phyloP scores from a whole-genome alignment of 345 rosid species.

The Corymbia maculata region DNA sequence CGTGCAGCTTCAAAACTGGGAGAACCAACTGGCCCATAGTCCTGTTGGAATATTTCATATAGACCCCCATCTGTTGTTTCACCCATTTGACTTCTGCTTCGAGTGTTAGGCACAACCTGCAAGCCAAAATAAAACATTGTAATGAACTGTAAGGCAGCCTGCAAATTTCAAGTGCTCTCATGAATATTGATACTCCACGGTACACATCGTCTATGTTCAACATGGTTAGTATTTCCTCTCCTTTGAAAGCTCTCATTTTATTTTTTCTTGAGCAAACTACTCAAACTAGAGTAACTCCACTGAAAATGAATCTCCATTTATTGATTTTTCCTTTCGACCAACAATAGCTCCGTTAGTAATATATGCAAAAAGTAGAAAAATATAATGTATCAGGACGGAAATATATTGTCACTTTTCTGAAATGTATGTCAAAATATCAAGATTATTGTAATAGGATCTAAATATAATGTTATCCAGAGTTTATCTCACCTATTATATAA shows the following conservation, averaged over 20 bases:
- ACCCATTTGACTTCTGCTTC: conserved; percentile 99
- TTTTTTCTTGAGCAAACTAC: not conserved
- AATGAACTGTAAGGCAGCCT: not conserved
- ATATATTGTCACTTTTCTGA: not conserved
- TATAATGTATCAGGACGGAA: not conserved
- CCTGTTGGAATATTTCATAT: conserved; percentile 97
- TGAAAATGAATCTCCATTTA: not conserved
- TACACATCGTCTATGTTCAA: not conserved
- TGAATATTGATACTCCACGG: not conserved
- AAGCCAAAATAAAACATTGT: not conserved
- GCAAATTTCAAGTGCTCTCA: not conserved
- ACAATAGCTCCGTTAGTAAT: not conserved
- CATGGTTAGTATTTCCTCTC: not conserved
- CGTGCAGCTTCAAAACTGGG: conserved; percentile 86
- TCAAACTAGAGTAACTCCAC: not conserved
- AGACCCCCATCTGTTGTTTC: conserved; percentile 98
- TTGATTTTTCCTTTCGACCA: not conserved
- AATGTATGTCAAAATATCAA: not conserved
- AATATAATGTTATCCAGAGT: not conserved
- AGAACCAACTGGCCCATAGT: conserved; percentile 92
- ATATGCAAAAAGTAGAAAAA: not conserved
- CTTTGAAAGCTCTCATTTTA: not conserved
- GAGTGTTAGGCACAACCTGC: conserved; percentile 91
- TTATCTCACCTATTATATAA: not conserved
- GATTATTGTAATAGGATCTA: not conserved